Evolutionary conservation across 495 filamentous ascomycete species (phyloP).

Genomic region (Glonium stellatum): DNA sequence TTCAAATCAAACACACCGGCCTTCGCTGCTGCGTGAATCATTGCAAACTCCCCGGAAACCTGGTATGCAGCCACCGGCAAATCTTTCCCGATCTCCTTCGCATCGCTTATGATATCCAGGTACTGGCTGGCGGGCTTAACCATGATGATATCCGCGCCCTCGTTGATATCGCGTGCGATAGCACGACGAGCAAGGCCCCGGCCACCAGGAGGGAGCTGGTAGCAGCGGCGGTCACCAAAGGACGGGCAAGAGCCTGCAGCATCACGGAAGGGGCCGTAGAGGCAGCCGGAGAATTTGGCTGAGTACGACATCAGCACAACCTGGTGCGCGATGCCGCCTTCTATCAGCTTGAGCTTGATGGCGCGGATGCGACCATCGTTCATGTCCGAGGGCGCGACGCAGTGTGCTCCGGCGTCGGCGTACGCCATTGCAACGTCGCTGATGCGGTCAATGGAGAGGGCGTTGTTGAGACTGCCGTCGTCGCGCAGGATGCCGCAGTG

Average conservation of each 20-base stretch:
- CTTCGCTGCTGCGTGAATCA: conserved; percentile 94
- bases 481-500: conserved; percentile 93
- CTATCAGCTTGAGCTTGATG: conserved; percentile 93
- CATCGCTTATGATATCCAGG: conserved; percentile 92
- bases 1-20: conserved; percentile 97
- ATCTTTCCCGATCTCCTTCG: conserved; percentile 84
- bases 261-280: conserved; percentile 96
- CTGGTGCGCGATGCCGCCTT: conserved; percentile 81
- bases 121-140: conserved; percentile 94
- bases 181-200: conserved; percentile 90
- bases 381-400: conserved; percentile 96
- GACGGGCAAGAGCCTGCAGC: conserved; percentile 86
- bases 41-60: conserved; percentile 93
- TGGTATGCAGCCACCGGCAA: conserved; percentile 93
- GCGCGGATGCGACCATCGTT: conserved; percentile 94
- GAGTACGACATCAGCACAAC: conserved; percentile 93
- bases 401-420: conserved; percentile 87
- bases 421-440: conserved; percentile 90
- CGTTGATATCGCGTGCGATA: conserved; percentile 79
- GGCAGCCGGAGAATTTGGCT: conserved; percentile 91
- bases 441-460: conserved; percentile 83
- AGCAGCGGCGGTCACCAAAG: conserved; percentile 92
- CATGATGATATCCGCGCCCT: conserved; percentile 98
- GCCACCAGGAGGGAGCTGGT: conserved; percentile 88
- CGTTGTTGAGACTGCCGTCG: conserved; percentile 88